Percentiles rank a stretch among this genome's conserved stretches.
These are phyloP conservation scores for Barbarea vulgaris DNA, from an alignment of 345 rosid species.

Conservation along the genomic window DNA sequence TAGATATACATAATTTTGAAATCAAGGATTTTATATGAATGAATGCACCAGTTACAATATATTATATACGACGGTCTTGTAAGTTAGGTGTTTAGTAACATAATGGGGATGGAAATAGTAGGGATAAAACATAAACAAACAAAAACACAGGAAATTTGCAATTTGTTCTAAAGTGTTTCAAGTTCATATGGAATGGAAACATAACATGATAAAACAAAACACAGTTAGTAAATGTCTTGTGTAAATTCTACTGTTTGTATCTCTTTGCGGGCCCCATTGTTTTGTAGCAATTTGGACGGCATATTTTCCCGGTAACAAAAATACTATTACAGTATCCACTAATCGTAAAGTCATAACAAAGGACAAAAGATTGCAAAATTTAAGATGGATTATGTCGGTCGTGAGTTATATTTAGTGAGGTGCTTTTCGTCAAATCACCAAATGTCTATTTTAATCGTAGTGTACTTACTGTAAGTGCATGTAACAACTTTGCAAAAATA, in stretches of 20 bases:
- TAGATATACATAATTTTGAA: no score
- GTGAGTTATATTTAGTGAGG: slow-evolving; percentile 1
- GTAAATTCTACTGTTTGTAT: background rate
- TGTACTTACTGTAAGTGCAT: slow-evolving; percentile 1
- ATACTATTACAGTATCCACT: background rate
- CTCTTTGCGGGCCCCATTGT: background rate
- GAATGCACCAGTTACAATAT: background rate
- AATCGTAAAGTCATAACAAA: slow-evolving; percentile 8
- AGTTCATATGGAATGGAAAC: slow-evolving; percentile 8
- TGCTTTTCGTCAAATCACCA: slow-evolving; percentile 28
- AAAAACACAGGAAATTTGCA: background rate
- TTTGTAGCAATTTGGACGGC: slow-evolving; percentile 7
- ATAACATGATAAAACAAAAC: background rate
- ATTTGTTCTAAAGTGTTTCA: background rate
- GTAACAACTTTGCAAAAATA: slow-evolving; percentile 21
- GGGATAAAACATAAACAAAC: background rate
- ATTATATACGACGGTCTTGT: background rate
- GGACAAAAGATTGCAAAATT: slow-evolving; percentile 2
- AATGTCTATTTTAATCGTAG: slow-evolving; percentile 21
- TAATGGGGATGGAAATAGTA: background rate
- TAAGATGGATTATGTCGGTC: slow-evolving; percentile 36
- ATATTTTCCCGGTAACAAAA: background rate
- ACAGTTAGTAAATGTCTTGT: background rate
- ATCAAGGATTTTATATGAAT: background rate
- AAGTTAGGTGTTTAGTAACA: slow-evolving; percentile 12